Conservation (phyloP, 2,329 filamentous ascomycete genomes). For the Alternaria gaisen region DNA sequence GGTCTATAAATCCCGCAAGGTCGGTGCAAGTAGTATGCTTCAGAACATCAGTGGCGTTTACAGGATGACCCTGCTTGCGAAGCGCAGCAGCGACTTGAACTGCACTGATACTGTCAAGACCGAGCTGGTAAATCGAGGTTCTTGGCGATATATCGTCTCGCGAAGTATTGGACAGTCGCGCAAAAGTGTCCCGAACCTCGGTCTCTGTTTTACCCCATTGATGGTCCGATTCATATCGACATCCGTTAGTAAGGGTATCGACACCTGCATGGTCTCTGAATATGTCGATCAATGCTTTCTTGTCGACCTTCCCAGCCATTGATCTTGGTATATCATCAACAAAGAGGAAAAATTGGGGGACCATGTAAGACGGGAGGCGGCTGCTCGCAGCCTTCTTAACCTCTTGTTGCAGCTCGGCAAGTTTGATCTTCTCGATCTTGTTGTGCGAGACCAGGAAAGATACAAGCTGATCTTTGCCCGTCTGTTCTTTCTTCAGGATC, state of each 20-base stretch:
- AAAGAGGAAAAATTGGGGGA: constrained; percentile 48
- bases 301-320: constrained; percentile 54
- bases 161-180: constrained; percentile 65
- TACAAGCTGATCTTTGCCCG: constrained; percentile 48
- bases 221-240: constrained; percentile 15
- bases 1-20: constrained; percentile 39
- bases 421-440: constrained; percentile 11
- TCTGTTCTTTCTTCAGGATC: constrained; percentile 38
- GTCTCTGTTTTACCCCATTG: constrained; percentile 63
- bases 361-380: constrained; percentile 51
- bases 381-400: constrained; percentile 28
- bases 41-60: constrained; percentile 78
- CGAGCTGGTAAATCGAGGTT: constrained; percentile 86
- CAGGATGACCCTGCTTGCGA: constrained; percentile 64
- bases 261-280: constrained; percentile 37
- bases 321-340: constrained; percentile 49
- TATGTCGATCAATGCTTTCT: constrained; percentile 39
- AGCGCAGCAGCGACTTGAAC: constrained; percentile 77
- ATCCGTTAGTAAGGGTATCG: background rate
- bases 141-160: constrained; percentile 62
- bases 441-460: constrained; percentile 38
- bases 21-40: constrained; percentile 56
- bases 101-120: constrained; percentile 89
- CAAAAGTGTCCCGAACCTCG: constrained; percentile 65
- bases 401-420: constrained; percentile 26